Base-by-base conservation (phyloP, 2,329 filamentous ascomycete species). In the Neonectria hederae region DNA sequence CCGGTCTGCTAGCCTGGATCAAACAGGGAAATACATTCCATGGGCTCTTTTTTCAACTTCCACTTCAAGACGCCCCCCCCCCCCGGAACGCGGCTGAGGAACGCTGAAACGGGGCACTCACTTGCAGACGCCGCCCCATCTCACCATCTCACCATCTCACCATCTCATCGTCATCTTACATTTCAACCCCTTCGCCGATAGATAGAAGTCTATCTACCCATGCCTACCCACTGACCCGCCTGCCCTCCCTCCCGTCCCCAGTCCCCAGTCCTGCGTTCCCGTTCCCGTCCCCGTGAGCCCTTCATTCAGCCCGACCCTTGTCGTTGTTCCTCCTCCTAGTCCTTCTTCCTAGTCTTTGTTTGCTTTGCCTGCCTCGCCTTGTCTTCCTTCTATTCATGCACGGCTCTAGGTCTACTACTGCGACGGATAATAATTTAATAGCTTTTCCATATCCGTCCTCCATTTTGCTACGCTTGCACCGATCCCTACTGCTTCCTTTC, bases 31-130 rank as follows among this genome's bases (percentile, higher is more conserved):
- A 17, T 6, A 38, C 54, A 42, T 35, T n/a, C 53, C 38, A 32
- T 43, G 49, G 28, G 19, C 48, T 45, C n/a, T 9, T 19, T 19
- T 13, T 21, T 35, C 60, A 53, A 49, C 21, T 48, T 54, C 60
- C 54, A 22, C 49, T 58, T 57, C 60, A 48, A 30, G 14, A 48
- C 58, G 17, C 54, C 54, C 53, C 48, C 54, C 54, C 53, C 48
- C 51, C 42, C 40, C 54, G 59, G 45, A 49, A 48, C 54, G 59
- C 52, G 59, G 53, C 59, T 57, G 53, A 35, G 32, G 28, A 62
- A 62, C 45, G 45, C 61, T 58, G 49, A 54, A 63, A 59, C 42
- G 49, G 61, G 49, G 48, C 43, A 14, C 48, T 24, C 52, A 62
- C 54, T 58, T 28, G 45, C 48, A 28, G 48, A 48, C 54, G 14